Evolutionary conservation across 352 stramenopile genomes (phyloP).

Genomic region (Globisporangium radiosum): DNA sequence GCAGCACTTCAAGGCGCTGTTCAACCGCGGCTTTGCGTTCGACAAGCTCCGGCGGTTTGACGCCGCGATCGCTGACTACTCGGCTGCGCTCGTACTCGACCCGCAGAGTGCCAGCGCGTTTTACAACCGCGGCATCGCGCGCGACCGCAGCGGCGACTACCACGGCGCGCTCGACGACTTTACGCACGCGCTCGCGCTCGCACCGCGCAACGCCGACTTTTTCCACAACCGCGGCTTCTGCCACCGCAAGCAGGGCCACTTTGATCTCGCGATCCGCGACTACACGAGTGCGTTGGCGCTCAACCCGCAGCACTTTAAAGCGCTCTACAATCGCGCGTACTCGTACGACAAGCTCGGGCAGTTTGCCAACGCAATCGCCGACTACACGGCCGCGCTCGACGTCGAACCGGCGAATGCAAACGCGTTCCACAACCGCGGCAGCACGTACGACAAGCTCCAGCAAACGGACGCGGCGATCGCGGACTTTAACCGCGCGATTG

Average conservation of each 20-base stretch:
- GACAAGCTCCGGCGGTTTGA: constrained; percentile 81
- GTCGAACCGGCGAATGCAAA: constrained; percentile 74
- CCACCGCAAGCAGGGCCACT: constrained; percentile 76
- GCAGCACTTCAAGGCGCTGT: constrained; percentile 84
- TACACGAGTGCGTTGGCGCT: constrained; percentile 68
- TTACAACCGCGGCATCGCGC: constrained; percentile 83
- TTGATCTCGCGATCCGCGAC: constrained; percentile 68
- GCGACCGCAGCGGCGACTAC: constrained; percentile 81
- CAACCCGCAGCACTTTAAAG: constrained; percentile 82
- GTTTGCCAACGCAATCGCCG: constrained; percentile 52
- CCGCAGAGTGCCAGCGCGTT: constrained; percentile 66
- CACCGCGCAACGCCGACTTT: constrained; percentile 70
- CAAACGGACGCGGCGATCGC: constrained; percentile 43
- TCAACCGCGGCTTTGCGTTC: constrained; percentile 84
- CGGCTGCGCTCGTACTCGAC: constrained; percentile 56
- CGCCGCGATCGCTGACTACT: constrained; percentile 73
- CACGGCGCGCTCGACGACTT: constrained; percentile 78
- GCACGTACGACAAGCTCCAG: constrained; percentile 76
- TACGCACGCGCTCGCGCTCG: constrained; percentile 64
- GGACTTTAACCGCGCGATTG: constrained; percentile 65
- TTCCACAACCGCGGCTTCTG: constrained; percentile 84
- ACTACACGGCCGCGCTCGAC: constrained; percentile 69
- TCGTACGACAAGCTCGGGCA: constrained; percentile 77
- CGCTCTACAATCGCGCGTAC: constrained; percentile 85
- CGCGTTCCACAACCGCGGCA: constrained; percentile 79